Evolutionary conservation across 768 basidiomycete genomes (phyloP), one percentile per base, ranked within the genome.

Genomic region (Flagelloscypha sp.): DNA sequence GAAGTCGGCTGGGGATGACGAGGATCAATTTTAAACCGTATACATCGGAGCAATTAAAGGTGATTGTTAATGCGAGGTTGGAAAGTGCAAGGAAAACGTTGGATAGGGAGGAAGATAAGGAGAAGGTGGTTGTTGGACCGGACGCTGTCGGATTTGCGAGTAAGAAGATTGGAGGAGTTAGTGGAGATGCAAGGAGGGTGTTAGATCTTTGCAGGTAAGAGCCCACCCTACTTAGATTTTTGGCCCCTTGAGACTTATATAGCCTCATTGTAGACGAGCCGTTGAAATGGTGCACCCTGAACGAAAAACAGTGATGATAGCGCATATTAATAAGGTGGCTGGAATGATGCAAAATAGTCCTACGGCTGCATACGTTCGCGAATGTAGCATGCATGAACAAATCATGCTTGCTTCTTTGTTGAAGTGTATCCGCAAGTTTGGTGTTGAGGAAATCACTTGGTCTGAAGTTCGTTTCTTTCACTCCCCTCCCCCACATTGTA

Each of bases 21-120:
- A 76, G 89, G 22, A 92, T 90, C 46, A 89, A 90, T 46, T 99
- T 98, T 60, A 74, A 83, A 48, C 84, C 95, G 5, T 99, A 95
- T 52, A 81, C 65, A 19, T 80, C 73, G 22, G 55, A 58, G 4
- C 89, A 88, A 50, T 72, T 99, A 2, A 74, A 81, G 45, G 70
- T 80, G 46, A 99, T 99, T 37, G 84, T 97, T 5, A 72, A 76
- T n/a, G 77, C 87, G 0, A 76, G 95, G 4, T 59, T 99, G 35
- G 65, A 65, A 4, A 72, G 71, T 21, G 74, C 78, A 3, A 65
- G 59, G 35, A 66, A 71, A 42, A 65, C 69, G 27, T 50, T 79
- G 16, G 60, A 71, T 7, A 52, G 67, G 7, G 61, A 65, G 7
- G 60, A 69, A 37, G 61, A 68, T 9, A 64, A 71, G 0, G 64